Evolutionary conservation across 2,329 filamentous ascomycete species (phyloP), one percentile per base, ranked within the genome.

Genomic region (Penicillium sp.): DNA sequence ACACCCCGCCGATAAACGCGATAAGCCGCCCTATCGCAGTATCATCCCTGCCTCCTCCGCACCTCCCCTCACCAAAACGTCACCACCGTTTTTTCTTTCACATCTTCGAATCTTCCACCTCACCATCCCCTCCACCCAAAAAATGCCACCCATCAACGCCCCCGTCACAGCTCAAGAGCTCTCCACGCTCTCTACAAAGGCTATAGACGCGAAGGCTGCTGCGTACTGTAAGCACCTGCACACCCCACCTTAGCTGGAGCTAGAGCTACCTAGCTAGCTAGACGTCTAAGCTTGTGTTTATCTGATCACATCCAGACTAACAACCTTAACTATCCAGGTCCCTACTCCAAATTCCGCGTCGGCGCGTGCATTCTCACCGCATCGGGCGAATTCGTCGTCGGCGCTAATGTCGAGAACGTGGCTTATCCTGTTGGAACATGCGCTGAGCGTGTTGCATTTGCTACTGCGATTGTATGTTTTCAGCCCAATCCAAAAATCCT

Each of bases 391-490:
- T 87, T 84, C 68, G 83, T 93, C 60, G 82, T 85, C 50, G 95
- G 95, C 58, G 93, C 91, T 65, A 97, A 97, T 75, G 88, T 98
- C 64, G 95, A 99, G 81, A 97, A 98, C 75, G 93, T 92, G 1
- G 83, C 90, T 30, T 98, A 96, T 75, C 94, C 95, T 0, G 93
- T 97, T 6, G 92, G 92, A n/a, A 96, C 91, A 2, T 98, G 95
- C 78, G 95, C 95, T 15, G 95, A 99, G 84, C 85, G 94, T 61
- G 91, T 94, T n/a, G 93, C 92, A 1, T 84, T 98, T 68, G 91
- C 87, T 8, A 92, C 88, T 42, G 94, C 94, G 24, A 86, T 97
- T 60, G 81, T 82, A 72, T 10, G 30, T 33, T 33, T 12, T 33
- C 30, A 33, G 12, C 9, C 30, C 26, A 33, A 33, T 33, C 30